A percentile compares a stretch with the other conserved stretches of the same genome.
These are phyloP conservation scores for Chimonanthus praecox DNA, from an alignment of 164 flowering plant genomes.

Conservation along the genomic window DNA sequence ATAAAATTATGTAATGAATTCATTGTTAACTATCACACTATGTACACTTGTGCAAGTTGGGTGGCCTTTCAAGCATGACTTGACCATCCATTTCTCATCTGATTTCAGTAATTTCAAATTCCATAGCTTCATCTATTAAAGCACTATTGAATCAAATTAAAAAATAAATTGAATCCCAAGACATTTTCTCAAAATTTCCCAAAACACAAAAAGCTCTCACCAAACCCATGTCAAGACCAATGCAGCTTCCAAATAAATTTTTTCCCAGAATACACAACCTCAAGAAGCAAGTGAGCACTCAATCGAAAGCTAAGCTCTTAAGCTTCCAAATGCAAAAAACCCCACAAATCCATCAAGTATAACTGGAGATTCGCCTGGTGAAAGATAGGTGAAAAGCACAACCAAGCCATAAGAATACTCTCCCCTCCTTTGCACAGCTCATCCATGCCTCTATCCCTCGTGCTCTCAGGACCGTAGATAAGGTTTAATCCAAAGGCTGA, in stretches of 20 bases:
- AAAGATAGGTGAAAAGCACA: conserved; percentile 48
- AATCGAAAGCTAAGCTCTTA: conserved; percentile 40
- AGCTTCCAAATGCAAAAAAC: conserved; percentile 29
- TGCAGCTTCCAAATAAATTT: conserved; percentile 15
- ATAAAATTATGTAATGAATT: neutral
- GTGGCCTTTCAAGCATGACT: conserved; percentile 8
- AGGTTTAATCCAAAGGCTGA: conserved; percentile 23
- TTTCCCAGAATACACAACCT: conserved; percentile 14
- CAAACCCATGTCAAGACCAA: conserved; percentile 32
- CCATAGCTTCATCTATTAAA: conserved; percentile 22
- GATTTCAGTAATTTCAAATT: conserved; percentile 28
- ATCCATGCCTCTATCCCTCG: conserved; percentile 6
- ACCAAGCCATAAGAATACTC: conserved; percentile 15
- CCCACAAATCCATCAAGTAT: conserved; percentile 27
- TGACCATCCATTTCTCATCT: conserved; percentile 10
- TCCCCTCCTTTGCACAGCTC: neutral
- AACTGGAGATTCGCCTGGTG: conserved; percentile 23
- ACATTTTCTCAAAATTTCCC: conserved; percentile 17
- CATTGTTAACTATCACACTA: neutral
- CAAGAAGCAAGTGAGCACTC: conserved; percentile 12
- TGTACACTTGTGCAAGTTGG: conserved; percentile 38
- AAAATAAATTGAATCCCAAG: conserved; percentile 3
- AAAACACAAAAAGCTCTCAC: conserved; percentile 21
- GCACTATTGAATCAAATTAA: conserved; percentile 4
- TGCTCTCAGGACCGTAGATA: conserved; percentile 24